A percentile compares a stretch with the other conserved stretches of the same genome.
phyloP scores from a whole-genome alignment of 257 asterid species.

The Plectranthus barbatus region DNA sequence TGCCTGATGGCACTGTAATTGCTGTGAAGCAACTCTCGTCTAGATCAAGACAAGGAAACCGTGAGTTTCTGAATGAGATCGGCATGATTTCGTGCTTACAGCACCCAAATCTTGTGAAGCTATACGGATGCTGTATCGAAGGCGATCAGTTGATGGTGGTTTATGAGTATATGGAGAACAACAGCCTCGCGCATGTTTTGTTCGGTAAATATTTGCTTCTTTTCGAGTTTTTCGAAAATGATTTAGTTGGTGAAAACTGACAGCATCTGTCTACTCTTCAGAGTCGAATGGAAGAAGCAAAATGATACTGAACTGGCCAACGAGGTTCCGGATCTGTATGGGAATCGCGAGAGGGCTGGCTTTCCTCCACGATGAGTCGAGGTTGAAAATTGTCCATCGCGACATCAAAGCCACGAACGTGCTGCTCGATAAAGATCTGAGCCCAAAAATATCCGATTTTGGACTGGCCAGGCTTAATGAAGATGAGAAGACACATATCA shows the following conservation, averaged over 20 bases:
- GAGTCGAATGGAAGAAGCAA: slow-evolving; percentile 50
- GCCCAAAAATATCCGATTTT: slow-evolving; percentile 83
- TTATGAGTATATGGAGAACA: slow-evolving; percentile 83
- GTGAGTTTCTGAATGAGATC: slow-evolving; percentile 75
- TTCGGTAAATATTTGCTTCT: slow-evolving; percentile 35
- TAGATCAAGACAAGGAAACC: slow-evolving; percentile 75
- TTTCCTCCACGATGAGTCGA: slow-evolving; percentile 81
- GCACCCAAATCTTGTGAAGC: slow-evolving; percentile 83
- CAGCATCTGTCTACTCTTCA: slow-evolving; percentile 11
- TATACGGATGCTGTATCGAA: slow-evolving; percentile 78
- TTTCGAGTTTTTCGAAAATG: background rate
- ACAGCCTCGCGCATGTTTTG: slow-evolving; percentile 69
- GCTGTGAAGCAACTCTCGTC: slow-evolving; percentile 88
- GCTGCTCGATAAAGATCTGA: slow-evolving; percentile 62
- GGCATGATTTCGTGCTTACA: slow-evolving; percentile 79
- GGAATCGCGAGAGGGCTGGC: slow-evolving; percentile 87
- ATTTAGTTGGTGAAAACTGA: background rate
- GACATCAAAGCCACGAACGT: slow-evolving; percentile 91
- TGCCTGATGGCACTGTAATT: slow-evolving; percentile 61
- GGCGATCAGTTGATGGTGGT: slow-evolving; percentile 72
- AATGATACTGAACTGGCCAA: slow-evolving; percentile 69
- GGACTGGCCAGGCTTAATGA: slow-evolving; percentile 86
- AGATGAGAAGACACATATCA: slow-evolving; percentile 73
- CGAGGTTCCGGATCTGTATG: slow-evolving; percentile 57
- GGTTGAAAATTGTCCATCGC: slow-evolving; percentile 79